Evolutionary conservation across 1,139 yeast species (phyloP), one percentile per base, ranked within the genome.

Genomic region (Martiniozyma asiatica): DNA sequence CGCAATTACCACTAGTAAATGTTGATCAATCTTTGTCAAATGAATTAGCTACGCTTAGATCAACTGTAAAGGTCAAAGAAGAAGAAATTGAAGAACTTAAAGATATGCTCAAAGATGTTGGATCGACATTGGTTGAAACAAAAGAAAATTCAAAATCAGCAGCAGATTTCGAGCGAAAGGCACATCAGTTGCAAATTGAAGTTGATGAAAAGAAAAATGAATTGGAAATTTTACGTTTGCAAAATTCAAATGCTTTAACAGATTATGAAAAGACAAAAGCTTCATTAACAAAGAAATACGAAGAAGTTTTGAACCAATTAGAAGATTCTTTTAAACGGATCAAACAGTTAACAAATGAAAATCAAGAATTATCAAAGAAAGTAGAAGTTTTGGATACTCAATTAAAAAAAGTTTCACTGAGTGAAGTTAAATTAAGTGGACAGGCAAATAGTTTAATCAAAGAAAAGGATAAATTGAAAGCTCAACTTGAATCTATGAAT

Each of bases 21-120:
- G n/a, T n/a, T n/a, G n/a, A n/a, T n/a, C n/a, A n/a, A n/a, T n/a
- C n/a, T n/a, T n/a, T n/a, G n/a, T n/a, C n/a, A n/a, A n/a, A n/a
- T n/a, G 38, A 53, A 11, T 43, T 30, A 7, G 26, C 20, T 4
- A 35, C 26, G 2, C 21, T 41, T 11, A 23, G 22, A 16, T 36
- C 33, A 20, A 30, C 35, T 13, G 24, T 35, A 20, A 37, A 33
- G n/a, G 32, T 18, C 5, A 64, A 63, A 36, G 37, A 42, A 7
- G 77, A 72, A 29, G 80, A 75, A 39, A 57, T 73, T 14, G 76
- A 69, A 23, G 59, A 57, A 29, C 61, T 79, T 32, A 66, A 76
- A 40, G 94, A 81, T 35, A 78, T 74, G 79, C 53, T 84, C 29
- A 68, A 67, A 41, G 72, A 69, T 30, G 64, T 84, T 14, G 94